Evolutionary conservation across 2,329 filamentous ascomycete genomes (phyloP).

Genomic region (Trichoderma breve): DNA sequence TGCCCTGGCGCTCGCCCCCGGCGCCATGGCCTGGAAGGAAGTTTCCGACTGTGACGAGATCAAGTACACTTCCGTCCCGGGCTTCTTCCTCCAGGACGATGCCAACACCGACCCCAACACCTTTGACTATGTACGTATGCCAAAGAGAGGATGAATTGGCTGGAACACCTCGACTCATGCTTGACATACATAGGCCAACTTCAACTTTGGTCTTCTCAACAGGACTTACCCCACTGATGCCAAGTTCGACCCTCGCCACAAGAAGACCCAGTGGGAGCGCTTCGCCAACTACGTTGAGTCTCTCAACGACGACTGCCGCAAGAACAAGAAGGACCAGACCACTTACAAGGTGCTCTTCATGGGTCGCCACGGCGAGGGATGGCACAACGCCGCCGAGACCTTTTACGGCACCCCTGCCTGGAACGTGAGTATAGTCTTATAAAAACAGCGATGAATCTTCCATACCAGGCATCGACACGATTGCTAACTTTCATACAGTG

Average conservation of each 20-base stretch:
- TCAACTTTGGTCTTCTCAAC: slow-evolving; percentile 66
- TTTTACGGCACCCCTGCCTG: slow-evolving; percentile 67
- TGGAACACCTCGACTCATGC: neutral
- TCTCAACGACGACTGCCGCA: slow-evolving; percentile 46
- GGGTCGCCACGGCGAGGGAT: slow-evolving; percentile 69
- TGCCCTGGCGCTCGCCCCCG: slow-evolving; percentile 31
- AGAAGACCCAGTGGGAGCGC: slow-evolving; percentile 62
- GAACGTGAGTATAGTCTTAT: slow-evolving; percentile 50
- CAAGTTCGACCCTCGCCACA: slow-evolving; percentile 36
- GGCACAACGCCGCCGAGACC: slow-evolving; percentile 60
- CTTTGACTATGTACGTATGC: slow-evolving; percentile 60
- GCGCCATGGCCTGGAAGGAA: slow-evolving; percentile 31
- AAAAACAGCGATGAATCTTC: neutral
- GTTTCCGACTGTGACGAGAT: slow-evolving; percentile 42
- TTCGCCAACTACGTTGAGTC: slow-evolving; percentile 57
- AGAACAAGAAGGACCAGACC: slow-evolving; percentile 42
- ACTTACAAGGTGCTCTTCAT: slow-evolving; percentile 66
- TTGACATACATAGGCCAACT: slow-evolving; percentile 44
- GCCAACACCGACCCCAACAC: slow-evolving; percentile 50
- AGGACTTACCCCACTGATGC: slow-evolving; percentile 58
- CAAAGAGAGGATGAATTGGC: neutral
- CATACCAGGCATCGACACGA: neutral
- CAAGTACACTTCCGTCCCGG: slow-evolving; percentile 59
- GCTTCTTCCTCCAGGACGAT: slow-evolving; percentile 65
- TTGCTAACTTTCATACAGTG: slow-evolving; percentile 39